Evolutionary conservation across 257 asterid genomes (phyloP).

Genomic region (Marsdenia floribunda): DNA sequence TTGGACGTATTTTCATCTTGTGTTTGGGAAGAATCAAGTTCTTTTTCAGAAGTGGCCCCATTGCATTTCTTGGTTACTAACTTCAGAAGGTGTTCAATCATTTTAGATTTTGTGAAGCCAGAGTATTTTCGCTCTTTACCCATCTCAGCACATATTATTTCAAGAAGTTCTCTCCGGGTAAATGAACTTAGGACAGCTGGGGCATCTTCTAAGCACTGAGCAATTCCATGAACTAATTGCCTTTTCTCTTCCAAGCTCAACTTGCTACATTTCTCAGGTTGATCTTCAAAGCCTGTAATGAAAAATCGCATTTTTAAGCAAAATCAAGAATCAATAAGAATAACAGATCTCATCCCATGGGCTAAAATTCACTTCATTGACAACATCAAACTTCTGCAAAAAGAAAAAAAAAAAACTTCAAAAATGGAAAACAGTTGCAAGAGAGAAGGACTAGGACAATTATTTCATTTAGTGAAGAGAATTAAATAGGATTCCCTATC

Average conservation of each 20-base stretch:
- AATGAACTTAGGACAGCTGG: slow-evolving; percentile 52
- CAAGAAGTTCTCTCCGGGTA: slow-evolving; percentile 64
- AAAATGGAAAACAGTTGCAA: not conserved
- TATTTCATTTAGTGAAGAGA: not conserved
- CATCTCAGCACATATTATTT: slow-evolving; percentile 64
- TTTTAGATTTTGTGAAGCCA: slow-evolving; percentile 54
- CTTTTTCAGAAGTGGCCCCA: slow-evolving; percentile 20
- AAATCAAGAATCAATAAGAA: not conserved
- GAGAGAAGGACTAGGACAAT: not conserved
- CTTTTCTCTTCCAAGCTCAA: slow-evolving; percentile 66
- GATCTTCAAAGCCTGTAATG: slow-evolving; percentile 45
- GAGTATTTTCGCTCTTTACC: slow-evolving; percentile 66
- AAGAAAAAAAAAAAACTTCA: not conserved
- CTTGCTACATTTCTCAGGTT: slow-evolving; percentile 48
- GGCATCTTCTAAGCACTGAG: slow-evolving; percentile 58
- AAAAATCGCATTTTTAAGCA: not conserved
- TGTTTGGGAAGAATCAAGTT: slow-evolving; percentile 23
- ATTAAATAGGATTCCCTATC: not conserved
- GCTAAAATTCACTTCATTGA: not conserved
- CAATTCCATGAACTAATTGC: slow-evolving; percentile 52
- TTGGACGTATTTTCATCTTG: slow-evolving; percentile 37
- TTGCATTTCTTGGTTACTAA: slow-evolving; percentile 40
- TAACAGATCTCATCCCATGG: not conserved
- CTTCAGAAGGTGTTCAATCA: slow-evolving; percentile 61
- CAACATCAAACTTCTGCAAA: not conserved